Percentiles rank a stretch among this genome's conserved stretches.
Conservation (phyloP, 2,329 filamentous ascomycete species). For the Cercospora nicotianae region DNA sequence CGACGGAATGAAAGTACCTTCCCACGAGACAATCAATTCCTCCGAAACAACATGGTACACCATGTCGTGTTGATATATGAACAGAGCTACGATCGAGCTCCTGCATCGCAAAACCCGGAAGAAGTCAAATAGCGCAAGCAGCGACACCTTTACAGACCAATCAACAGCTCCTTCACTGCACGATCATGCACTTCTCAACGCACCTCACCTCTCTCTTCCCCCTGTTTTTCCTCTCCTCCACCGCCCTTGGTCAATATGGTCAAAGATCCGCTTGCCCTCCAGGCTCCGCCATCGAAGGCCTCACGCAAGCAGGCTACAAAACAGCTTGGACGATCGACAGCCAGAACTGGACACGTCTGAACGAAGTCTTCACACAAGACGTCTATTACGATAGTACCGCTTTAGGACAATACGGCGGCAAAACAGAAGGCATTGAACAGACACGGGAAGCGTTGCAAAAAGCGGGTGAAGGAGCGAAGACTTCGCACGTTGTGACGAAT, state of each 20-base stretch:
- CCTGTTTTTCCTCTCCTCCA: background rate
- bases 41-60: background rate
- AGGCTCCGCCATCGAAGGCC: conserved; percentile 15
- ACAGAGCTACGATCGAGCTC: background rate
- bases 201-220: background rate
- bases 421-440: conserved; percentile 16
- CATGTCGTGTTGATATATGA: background rate
- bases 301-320: conserved; percentile 26
- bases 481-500: conserved; percentile 20
- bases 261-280: conserved; percentile 7
- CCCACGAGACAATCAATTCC: background rate
- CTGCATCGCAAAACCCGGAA: background rate
- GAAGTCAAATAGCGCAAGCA: background rate
- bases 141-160: background rate
- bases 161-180: background rate
- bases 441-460: conserved; percentile 9
- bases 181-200: background rate
- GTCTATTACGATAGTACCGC: conserved; percentile 20
- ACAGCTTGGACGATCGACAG: conserved; percentile 19
- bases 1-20: background rate
- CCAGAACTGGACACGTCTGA: conserved; percentile 21
- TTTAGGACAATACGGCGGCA: conserved; percentile 18
- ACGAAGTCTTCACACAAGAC: conserved; percentile 18
- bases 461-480: conserved; percentile 12
- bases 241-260: conserved; percentile 4